Evolutionary conservation across 2,329 filamentous ascomycete genomes (phyloP).

Genomic region (Arachnomyces sp.): DNA sequence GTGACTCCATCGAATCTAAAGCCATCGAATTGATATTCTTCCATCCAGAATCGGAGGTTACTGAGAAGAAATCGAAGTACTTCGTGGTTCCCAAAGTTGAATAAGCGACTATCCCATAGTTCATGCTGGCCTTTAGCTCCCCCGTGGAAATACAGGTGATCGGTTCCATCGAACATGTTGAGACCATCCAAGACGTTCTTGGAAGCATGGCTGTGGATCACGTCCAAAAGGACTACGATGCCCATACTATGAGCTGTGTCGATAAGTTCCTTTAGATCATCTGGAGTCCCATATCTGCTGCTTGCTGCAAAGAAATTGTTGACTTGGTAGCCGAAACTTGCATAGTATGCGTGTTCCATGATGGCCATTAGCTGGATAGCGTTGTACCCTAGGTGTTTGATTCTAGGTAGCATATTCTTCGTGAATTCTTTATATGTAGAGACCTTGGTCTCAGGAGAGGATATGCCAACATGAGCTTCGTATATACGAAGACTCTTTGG

Average conservation of each 20-base stretch:
- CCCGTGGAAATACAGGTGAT: slow-evolving; percentile 91
- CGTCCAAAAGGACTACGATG: slow-evolving; percentile 82
- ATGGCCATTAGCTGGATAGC: slow-evolving; percentile 97
- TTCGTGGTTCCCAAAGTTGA: slow-evolving; percentile 94
- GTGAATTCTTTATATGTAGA: slow-evolving; percentile 98
- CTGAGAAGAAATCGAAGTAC: slow-evolving; percentile 92
- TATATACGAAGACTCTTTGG: slow-evolving; percentile 85
- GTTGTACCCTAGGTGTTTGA: slow-evolving; percentile 87
- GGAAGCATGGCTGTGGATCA: slow-evolving; percentile 95
- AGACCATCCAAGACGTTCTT: slow-evolving; percentile 94
- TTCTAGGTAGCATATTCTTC: slow-evolving; percentile 79
- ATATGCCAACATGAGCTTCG: slow-evolving; percentile 98
- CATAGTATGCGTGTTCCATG: slow-evolving; percentile 99
- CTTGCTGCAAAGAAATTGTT: slow-evolving; percentile 98
- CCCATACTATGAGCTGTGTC: slow-evolving; percentile 90
- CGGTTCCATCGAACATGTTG: slow-evolving; percentile 91
- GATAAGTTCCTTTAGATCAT: slow-evolving; percentile 92
- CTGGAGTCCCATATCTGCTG: slow-evolving; percentile 85
- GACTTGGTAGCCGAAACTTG: slow-evolving; percentile 96
- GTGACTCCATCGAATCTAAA: slow-evolving; percentile 98
- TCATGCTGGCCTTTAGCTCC: slow-evolving; percentile 80
- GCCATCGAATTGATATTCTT: slow-evolving; percentile 91
- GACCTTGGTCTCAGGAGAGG: slow-evolving; percentile 78
- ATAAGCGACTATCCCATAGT: slow-evolving; percentile 90
- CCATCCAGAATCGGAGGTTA: slow-evolving; percentile 98